Evolutionary conservation across 495 filamentous ascomycete species (phyloP).

Genomic region (Tuber indicum): DNA sequence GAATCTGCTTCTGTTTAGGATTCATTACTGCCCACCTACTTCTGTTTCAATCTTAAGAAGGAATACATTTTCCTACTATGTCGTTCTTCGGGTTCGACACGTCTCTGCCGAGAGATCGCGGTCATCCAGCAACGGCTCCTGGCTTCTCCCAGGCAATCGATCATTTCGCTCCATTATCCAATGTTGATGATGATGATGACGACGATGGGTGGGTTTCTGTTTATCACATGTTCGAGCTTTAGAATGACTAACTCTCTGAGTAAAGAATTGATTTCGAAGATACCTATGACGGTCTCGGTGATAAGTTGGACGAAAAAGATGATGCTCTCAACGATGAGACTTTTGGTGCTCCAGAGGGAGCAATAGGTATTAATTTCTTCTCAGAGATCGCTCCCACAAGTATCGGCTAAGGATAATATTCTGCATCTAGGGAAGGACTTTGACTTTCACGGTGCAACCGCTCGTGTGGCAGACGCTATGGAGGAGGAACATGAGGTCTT

Average conservation of each 20-base stretch:
- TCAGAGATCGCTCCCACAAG: conserved; percentile 19
- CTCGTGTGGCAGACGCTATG: conserved; percentile 72
- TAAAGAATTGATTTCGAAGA: conserved; percentile 89
- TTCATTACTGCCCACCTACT: background rate
- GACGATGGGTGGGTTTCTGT: conserved; percentile 58
- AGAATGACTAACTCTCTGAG: conserved; percentile 3
- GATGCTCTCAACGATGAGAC: conserved; percentile 98
- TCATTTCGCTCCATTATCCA: conserved; percentile 76
- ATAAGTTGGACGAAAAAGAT: conserved; percentile 83
- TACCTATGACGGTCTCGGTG: conserved; percentile 92
- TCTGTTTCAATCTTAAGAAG: background rate
- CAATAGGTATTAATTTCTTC: conserved; percentile 41
- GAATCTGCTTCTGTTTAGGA: background rate
- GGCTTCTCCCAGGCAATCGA: conserved; percentile 82
- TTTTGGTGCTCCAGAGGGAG: conserved; percentile 59
- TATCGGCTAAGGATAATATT: conserved; percentile 8
- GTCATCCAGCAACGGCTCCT: conserved; percentile 49
- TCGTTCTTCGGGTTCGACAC: conserved; percentile 86
- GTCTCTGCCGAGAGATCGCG: conserved; percentile 56
- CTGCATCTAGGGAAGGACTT: conserved; percentile 67
- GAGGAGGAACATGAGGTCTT: conserved; percentile 84
- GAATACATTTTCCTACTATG: conserved; percentile 46
- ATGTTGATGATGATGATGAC: conserved; percentile 55
- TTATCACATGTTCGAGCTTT: background rate
- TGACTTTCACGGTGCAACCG: conserved; percentile 91